A percentile compares a stretch with the other conserved stretches of the same genome.
These are phyloP conservation scores for Orbilia oligospora DNA, from an alignment of 2,329 filamentous ascomycete species.

Conservation along the genomic window DNA sequence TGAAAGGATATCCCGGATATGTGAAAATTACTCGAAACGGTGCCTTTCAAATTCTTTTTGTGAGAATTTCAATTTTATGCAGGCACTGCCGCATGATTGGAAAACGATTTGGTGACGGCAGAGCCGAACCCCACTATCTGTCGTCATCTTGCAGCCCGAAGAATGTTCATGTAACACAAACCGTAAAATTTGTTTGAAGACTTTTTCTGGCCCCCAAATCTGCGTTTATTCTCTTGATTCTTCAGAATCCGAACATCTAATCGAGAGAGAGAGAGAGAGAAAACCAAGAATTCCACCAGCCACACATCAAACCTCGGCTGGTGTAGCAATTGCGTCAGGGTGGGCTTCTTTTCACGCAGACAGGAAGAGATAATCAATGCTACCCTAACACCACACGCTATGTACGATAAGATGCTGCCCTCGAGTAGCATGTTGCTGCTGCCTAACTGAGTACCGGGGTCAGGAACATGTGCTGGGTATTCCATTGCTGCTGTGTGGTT, in stretches of 20 bases:
- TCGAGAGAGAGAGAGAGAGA: background rate
- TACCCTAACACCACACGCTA: slow-evolving; percentile 57
- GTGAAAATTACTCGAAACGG: background rate
- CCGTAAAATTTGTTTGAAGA: slow-evolving; percentile 5
- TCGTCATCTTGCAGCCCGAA: slow-evolving; percentile 52
- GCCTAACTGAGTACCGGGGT: slow-evolving; percentile 60
- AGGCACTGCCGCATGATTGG: slow-evolving; percentile 55
- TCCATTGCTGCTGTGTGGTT: slow-evolving; percentile 53
- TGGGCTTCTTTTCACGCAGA: slow-evolving; percentile 40
- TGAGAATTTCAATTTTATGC: slow-evolving; percentile 36
- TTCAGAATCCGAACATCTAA: background rate
- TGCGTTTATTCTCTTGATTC: background rate
- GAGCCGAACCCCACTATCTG: slow-evolving; percentile 44
- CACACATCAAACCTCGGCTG: slow-evolving; percentile 56
- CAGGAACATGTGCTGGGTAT: slow-evolving; percentile 61
- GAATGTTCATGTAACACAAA: slow-evolving; percentile 52
- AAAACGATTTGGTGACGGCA: slow-evolving; percentile 36
- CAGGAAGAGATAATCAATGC: slow-evolving; percentile 54
- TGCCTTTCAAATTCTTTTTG: slow-evolving; percentile 2
- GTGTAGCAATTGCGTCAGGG: slow-evolving; percentile 58
- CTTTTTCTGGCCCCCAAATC: slow-evolving; percentile 12
- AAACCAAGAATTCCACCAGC: slow-evolving; percentile 37
- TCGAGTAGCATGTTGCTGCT: slow-evolving; percentile 57
- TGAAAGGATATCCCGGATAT: slow-evolving; percentile 17
- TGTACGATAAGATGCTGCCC: slow-evolving; percentile 55